Percentiles rank a stretch among this genome's conserved stretches.
These are phyloP conservation scores for Nasturtium officinale DNA, from an alignment of 345 rosid genomes.

Conservation along the genomic window DNA sequence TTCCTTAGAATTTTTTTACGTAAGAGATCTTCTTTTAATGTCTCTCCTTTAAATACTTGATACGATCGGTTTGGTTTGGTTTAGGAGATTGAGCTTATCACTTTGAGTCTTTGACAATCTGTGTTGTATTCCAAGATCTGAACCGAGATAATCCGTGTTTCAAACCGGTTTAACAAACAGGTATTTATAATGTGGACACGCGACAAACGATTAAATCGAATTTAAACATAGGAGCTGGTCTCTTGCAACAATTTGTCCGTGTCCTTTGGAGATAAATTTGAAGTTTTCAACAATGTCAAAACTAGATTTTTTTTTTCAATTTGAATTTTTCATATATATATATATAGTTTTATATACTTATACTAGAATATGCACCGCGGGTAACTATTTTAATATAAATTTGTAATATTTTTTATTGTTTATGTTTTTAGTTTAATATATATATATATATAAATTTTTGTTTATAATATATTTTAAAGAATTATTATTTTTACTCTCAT, in stretches of 20 bases:
- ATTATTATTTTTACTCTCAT: no score
- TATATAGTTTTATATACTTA: no score
- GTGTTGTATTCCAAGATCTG: not conserved
- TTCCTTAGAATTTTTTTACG: not conserved
- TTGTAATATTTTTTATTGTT: no score
- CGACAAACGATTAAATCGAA: not conserved
- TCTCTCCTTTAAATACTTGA: slow-evolving; percentile 32
- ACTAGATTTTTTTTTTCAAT: not conserved
- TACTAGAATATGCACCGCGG: no score
- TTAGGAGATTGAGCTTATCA: not conserved
- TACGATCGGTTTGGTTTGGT: slow-evolving; percentile 26
- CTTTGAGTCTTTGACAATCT: not conserved
- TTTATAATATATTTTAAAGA: no score
- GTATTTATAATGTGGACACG: not conserved
- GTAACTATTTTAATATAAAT: no score
- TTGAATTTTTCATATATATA: no score
- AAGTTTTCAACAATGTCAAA: slow-evolving; percentile 19
- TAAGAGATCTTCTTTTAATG: not conserved
- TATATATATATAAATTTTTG: no score
- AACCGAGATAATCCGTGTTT: slow-evolving; percentile 1
- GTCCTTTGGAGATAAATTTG: slow-evolving; percentile 25
- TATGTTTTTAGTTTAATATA: no score
- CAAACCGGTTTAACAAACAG: not conserved
- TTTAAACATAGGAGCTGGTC: slow-evolving; percentile 27
- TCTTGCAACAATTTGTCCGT: slow-evolving; percentile 33